Evolutionary conservation across 148 eudicot genomes (phyloP).

Genomic region (Chenopodium album): DNA sequence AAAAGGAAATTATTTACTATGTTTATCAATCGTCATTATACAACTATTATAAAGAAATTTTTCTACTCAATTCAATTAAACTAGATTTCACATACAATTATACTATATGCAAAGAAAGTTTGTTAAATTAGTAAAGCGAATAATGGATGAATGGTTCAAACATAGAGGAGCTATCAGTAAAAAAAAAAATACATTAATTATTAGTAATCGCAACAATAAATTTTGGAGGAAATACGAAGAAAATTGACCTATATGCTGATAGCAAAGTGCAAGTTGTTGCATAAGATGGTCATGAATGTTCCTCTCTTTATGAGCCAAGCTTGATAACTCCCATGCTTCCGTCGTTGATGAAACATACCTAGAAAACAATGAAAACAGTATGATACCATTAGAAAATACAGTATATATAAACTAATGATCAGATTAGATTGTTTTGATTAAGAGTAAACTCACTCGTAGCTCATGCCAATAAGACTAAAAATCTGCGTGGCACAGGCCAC

Average conservation of each 20-base stretch:
- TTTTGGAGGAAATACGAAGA: background rate
- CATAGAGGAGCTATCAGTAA: no score
- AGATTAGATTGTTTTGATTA: background rate
- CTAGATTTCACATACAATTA: background rate
- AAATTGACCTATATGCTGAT: slow-evolving; percentile 70
- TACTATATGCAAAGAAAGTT: background rate
- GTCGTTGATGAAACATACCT: slow-evolving; percentile 63
- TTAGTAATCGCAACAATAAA: background rate
- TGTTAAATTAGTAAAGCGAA: background rate
- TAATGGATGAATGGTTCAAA: no score
- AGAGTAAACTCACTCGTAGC: slow-evolving; percentile 56
- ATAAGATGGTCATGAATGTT: slow-evolving; percentile 74
- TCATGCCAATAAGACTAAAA: slow-evolving; percentile 64
- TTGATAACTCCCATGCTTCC: slow-evolving; percentile 91
- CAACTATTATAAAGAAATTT: no score
- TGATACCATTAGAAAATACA: background rate
- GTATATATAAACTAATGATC: background rate
- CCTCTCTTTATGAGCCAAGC: slow-evolving; percentile 76
- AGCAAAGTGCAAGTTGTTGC: slow-evolving; percentile 60
- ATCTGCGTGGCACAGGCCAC: slow-evolving; percentile 74
- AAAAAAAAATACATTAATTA: no score
- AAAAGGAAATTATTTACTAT: no score
- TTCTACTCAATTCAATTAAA: no score
- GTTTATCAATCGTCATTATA: no score
- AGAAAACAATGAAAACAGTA: background rate